A percentile compares a stretch with the other conserved stretches of the same genome.
phyloP scores from a whole-genome alignment of 2,329 filamentous ascomycete species.

The Epichloe gansuensis region DNA sequence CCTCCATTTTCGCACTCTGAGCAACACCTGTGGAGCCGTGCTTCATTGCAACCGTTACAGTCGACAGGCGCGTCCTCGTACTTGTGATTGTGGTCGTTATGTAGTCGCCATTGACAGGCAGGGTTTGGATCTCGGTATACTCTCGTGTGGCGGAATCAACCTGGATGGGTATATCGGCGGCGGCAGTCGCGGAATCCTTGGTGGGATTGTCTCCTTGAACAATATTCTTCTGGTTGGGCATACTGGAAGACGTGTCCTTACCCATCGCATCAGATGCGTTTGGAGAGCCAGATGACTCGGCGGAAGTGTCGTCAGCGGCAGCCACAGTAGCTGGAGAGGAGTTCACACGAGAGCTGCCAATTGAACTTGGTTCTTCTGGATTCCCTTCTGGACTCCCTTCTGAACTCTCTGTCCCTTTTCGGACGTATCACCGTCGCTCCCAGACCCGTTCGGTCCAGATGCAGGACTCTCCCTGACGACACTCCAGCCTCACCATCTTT shows the following conservation, averaged over 20 bases:
- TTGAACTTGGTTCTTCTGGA: too few relatives aligned
- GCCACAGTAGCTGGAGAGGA: neutral
- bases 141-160: neutral
- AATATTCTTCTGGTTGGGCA: neutral
- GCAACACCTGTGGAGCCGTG: neutral
- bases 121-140: neutral
- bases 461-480: neutral
- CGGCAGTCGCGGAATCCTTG: neutral
- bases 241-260: neutral
- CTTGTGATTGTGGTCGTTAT: conserved; percentile 13
- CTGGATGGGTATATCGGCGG: neutral
- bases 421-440: neutral
- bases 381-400: too few relatives aligned
- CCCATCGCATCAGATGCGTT: neutral
- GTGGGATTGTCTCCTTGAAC: neutral
- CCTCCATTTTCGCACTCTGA: conserved; percentile 1
- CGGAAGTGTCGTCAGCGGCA: neutral
- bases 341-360: too few relatives aligned
- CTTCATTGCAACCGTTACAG: conserved; percentile 9
- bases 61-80: conserved; percentile 7
- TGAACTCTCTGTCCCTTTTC: neutral
- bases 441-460: neutral
- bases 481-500: neutral
- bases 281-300: neutral
- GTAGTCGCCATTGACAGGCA: conserved; percentile 8